phyloP scores from a whole-genome alignment of 2,329 filamentous ascomycete genomes.

The Ilyonectria sp. region DNA sequence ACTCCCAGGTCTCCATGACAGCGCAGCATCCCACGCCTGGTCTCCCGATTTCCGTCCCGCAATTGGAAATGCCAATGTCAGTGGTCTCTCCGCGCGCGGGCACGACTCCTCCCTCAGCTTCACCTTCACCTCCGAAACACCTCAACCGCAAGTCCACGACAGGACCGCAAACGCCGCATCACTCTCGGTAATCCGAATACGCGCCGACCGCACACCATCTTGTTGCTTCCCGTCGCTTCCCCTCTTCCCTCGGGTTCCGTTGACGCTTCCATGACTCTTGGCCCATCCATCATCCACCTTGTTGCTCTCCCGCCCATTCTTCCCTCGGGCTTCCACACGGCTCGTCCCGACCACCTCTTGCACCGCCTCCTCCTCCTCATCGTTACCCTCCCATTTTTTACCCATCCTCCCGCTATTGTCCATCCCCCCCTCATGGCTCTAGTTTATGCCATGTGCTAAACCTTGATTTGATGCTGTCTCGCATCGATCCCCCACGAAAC shows the following conservation, averaged over 20 bases:
- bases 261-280: background rate
- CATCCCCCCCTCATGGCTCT: conserved; percentile 5
- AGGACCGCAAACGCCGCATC: conserved; percentile 20
- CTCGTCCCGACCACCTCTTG: conserved; percentile 11
- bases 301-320: background rate
- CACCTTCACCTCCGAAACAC: conserved; percentile 25
- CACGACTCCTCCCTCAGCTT: conserved; percentile 15
- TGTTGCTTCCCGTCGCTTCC: conserved; percentile 10
- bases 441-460: conserved; percentile 10
- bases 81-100: conserved; percentile 6
- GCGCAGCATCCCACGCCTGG: conserved; percentile 3
- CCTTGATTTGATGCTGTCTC: conserved; percentile 20
- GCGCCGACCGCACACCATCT: conserved; percentile 1
- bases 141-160: conserved; percentile 8
- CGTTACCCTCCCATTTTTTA: conserved; percentile 1
- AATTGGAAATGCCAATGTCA: conserved; percentile 11
- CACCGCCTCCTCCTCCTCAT: background rate
- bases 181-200: conserved; percentile 20
- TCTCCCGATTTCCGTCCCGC: conserved; percentile 4
- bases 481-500: conserved; percentile 26
- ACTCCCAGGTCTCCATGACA: background rate
- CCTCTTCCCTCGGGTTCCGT: conserved; percentile 1
- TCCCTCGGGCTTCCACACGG: conserved; percentile 16
- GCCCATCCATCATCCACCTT: background rate
- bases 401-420: background rate